A percentile compares a stretch with the other conserved stretches of the same genome.
These are phyloP conservation scores for Sordariomycetes sp. DNA, from an alignment of 2,329 filamentous ascomycete genomes.

Conservation along the genomic window DNA sequence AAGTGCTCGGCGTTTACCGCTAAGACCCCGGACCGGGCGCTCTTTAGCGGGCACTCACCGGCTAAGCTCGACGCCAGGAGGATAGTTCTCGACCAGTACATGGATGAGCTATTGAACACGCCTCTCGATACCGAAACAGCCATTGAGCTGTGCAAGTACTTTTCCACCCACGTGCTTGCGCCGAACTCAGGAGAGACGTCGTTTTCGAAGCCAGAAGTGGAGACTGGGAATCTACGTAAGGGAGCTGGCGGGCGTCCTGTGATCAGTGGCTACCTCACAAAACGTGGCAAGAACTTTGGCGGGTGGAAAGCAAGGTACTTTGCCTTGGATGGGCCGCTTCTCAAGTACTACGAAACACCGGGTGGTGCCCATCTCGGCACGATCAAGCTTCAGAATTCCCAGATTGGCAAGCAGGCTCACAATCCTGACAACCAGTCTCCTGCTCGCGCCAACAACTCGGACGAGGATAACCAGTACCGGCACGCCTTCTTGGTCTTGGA, in stretches of 20 bases:
- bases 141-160: constrained; percentile 73
- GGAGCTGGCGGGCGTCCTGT: constrained; percentile 56
- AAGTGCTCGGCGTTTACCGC: constrained; percentile 61
- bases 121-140: constrained; percentile 69
- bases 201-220: constrained; percentile 17
- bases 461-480: constrained; percentile 91
- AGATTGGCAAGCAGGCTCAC: constrained; percentile 74
- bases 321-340: constrained; percentile 44
- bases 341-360: constrained; percentile 87
- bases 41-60: constrained; percentile 89
- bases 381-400: constrained; percentile 82
- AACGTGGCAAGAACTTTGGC: constrained; percentile 96
- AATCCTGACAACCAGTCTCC: constrained; percentile 43
- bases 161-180: constrained; percentile 58
- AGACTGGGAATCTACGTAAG: constrained; percentile 26
- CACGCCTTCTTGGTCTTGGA: constrained; percentile 94
- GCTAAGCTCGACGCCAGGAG: constrained; percentile 86
- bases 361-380: constrained; percentile 85
- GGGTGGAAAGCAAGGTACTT: constrained; percentile 86
- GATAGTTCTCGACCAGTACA: constrained; percentile 69
- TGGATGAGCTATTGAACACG: constrained; percentile 76
- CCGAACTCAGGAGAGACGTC: constrained; percentile 48
- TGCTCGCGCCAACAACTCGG: constrained; percentile 39
- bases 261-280: constrained; percentile 87
- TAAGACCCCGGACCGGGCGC: constrained; percentile 68